Evolutionary conservation across 1,284 basidiomycete species (phyloP).

Genomic region (Cutaneotrichosporon sp.): DNA sequence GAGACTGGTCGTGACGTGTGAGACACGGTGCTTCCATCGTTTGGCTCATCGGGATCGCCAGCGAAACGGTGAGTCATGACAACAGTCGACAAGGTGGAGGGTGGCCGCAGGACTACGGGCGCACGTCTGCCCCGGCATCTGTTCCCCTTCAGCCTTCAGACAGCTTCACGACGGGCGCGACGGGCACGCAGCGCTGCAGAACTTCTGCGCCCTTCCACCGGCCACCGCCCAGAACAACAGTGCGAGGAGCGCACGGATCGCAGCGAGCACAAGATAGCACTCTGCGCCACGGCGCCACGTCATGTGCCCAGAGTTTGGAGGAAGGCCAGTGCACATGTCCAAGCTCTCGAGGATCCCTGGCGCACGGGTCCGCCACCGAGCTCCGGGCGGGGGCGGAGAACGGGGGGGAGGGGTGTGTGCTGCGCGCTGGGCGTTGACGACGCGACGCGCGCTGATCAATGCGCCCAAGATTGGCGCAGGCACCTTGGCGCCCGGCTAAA

Average conservation of each 20-base stretch:
- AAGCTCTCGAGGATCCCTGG: not conserved
- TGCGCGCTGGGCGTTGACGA: not conserved
- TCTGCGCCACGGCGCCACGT: not conserved
- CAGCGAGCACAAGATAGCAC: not conserved
- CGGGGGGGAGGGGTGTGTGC: not conserved
- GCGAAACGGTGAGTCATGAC: too few species aligned
- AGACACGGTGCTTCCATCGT: too few species aligned
- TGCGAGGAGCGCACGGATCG: not conserved
- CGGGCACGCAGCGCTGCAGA: too few species aligned
- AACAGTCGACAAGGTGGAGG: too few species aligned
- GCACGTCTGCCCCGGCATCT: too few species aligned
- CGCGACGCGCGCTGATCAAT: not conserved
- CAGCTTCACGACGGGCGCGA: too few species aligned
- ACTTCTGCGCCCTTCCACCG: too few species aligned
- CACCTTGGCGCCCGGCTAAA: not conserved
- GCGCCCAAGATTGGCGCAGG: not conserved
- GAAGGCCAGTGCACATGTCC: not conserved
- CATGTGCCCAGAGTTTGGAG: not conserved
- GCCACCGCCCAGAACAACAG: too few species aligned
- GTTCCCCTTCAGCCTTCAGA: too few species aligned
- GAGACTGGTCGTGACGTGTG: too few species aligned
- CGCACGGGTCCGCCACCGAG: not conserved
- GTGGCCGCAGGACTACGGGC: too few species aligned
- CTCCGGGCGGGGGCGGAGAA: not conserved
- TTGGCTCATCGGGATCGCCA: too few species aligned